phyloP scores from a whole-genome alignment of 2,329 filamentous ascomycete species.

The Neofusicoccum kwambonambiense region DNA sequence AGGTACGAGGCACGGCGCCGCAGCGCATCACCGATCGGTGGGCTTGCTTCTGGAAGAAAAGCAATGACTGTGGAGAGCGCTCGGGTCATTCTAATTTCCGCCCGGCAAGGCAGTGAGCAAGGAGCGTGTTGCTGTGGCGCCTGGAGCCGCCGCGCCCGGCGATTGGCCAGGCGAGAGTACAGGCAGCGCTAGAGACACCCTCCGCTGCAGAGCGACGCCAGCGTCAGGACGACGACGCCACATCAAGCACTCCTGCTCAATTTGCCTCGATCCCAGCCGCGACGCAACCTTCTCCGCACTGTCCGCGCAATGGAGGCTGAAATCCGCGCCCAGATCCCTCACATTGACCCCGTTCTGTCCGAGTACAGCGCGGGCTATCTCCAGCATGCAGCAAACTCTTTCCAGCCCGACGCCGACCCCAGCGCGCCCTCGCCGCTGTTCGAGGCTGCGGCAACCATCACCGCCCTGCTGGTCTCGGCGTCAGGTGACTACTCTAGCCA shows the following conservation, averaged over 20 bases:
- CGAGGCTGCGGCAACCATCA: constrained; percentile 80
- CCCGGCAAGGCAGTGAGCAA: not conserved
- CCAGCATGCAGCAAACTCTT: constrained; percentile 85
- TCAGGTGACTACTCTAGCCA: constrained; percentile 74
- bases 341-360: constrained; percentile 83
- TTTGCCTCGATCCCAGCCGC: not conserved
- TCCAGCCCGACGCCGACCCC: constrained; percentile 69
- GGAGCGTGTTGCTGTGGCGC: not conserved
- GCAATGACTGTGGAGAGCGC: constrained; percentile 1
- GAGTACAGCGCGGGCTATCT: constrained; percentile 95
- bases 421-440: constrained; percentile 71
- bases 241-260: not conserved
- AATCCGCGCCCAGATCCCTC: constrained; percentile 78
- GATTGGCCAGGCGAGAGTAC: too few species aligned
- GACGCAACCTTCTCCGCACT: not conserved
- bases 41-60: constrained; percentile 10
- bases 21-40: constrained; percentile 9
- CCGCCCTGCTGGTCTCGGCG: constrained; percentile 89
- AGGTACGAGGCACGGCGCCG: constrained; percentile 1
- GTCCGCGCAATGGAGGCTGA: constrained; percentile 72
- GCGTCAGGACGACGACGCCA: constrained; percentile 1
- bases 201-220: not conserved
- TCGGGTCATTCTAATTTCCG: not conserved
- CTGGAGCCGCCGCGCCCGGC: not conserved
- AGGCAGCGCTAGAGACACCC: too few species aligned